Conservation (phyloP, 164 flowering plant species). For the Litsea cubeba region DNA sequence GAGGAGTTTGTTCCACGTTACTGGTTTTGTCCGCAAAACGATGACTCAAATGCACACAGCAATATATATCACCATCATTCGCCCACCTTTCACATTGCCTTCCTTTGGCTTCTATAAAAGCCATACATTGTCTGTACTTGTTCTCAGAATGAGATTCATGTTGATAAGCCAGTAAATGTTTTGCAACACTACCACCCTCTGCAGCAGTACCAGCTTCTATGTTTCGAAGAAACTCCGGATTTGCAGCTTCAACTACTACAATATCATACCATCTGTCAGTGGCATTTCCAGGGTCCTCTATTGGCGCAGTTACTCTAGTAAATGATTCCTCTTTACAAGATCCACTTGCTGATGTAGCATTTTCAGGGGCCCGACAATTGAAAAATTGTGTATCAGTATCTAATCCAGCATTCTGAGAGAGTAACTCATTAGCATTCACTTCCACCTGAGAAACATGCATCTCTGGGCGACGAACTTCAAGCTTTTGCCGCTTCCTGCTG, state of each 20-base stretch:
- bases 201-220: conserved; percentile 37
- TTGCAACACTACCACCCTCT: conserved; percentile 26
- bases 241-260: conserved; percentile 55
- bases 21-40: conserved; percentile 42
- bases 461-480: conserved; percentile 96
- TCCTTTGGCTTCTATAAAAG: conserved; percentile 90
- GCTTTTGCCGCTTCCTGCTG: conserved; percentile 84
- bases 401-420: conserved; percentile 23
- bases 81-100: conserved; percentile 97
- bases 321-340: conserved; percentile 24
- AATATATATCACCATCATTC: conserved; percentile 85
- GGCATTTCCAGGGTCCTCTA: conserved; percentile 17
- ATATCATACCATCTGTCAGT: conserved; percentile 54
- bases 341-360: conserved; percentile 22
- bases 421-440: conserved; percentile 15
- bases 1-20: conserved; percentile 37
- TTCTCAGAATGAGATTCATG: conserved; percentile 22
- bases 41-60: conserved; percentile 86
- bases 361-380: conserved; percentile 26
- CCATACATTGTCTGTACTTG: conserved; percentile 66
- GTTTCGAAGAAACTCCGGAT: conserved; percentile 22
- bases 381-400: conserved; percentile 47
- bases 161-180: conserved; percentile 19
- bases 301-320: conserved; percentile 19
- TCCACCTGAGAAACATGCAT: conserved; percentile 40